phyloP scores from a whole-genome alignment of 306 rosid species.

The Pyrus communis region DNA sequence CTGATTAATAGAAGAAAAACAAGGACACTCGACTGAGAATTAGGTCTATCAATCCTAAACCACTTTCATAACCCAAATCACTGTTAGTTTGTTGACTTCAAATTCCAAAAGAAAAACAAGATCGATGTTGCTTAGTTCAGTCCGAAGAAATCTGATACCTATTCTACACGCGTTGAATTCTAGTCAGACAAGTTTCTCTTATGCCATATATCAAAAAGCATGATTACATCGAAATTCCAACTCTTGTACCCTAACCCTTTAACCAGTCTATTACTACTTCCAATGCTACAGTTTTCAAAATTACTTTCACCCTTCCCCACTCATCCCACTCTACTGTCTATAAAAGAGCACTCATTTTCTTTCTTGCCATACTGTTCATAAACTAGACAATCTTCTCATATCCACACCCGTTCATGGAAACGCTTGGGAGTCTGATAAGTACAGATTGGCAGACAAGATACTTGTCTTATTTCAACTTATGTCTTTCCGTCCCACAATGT shows the following conservation, averaged over 20 bases:
- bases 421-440: neutral
- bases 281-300: neutral
- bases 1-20: slow-evolving; percentile 2
- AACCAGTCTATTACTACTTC: neutral
- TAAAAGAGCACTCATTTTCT: neutral
- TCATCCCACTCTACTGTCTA: neutral
- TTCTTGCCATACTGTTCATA: neutral
- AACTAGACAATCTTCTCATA: neutral
- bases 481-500: neutral
- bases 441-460: neutral
- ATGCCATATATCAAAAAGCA: neutral
- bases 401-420: neutral
- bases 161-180: neutral
- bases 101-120: neutral
- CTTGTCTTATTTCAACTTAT: neutral
- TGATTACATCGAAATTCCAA: neutral
- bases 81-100: neutral
- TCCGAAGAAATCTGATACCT: neutral
- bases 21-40: neutral
- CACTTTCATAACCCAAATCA: neutral
- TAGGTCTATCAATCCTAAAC: neutral
- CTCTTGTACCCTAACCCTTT: neutral
- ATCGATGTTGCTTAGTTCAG: neutral
- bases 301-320: neutral
- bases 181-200: neutral